These are phyloP conservation scores for Aspergillus chevalieri DNA, from an alignment of 2,329 filamentous ascomycete species.

Conservation along the genomic window DNA sequence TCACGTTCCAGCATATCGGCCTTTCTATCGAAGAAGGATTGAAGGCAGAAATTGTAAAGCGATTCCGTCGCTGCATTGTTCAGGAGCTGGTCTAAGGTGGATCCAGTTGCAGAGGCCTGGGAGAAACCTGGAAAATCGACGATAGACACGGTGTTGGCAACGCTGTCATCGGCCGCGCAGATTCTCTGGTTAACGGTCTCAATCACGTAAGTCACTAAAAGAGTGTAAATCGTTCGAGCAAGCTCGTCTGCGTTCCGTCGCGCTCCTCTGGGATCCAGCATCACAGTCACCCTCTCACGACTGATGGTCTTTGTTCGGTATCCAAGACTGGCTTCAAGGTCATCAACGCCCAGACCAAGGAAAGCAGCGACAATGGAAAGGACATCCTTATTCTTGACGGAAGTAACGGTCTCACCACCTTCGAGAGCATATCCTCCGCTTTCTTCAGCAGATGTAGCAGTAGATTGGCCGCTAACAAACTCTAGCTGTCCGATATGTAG, in stretches of 20 bases:
- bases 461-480: constrained; percentile 76
- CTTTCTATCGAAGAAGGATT: constrained; percentile 93
- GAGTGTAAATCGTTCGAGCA: constrained; percentile 84
- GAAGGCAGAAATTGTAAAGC: constrained; percentile 85
- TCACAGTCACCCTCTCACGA: constrained; percentile 94
- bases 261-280: constrained; percentile 89
- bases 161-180: constrained; percentile 78
- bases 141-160: constrained; percentile 89
- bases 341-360: constrained; percentile 71
- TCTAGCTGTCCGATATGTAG: constrained; percentile 97
- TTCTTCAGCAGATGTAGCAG: constrained; percentile 74
- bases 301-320: constrained; percentile 97
- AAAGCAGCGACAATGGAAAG: constrained; percentile 87
- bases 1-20: constrained; percentile 91
- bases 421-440: constrained; percentile 96
- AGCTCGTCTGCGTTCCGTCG: constrained; percentile 90
- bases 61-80: constrained; percentile 92
- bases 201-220: constrained; percentile 88
- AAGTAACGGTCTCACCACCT: constrained; percentile 76
- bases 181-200: constrained; percentile 86
- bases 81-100: constrained; percentile 81
- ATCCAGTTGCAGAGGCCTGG: constrained; percentile 75
- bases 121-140: constrained; percentile 96
- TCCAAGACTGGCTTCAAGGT: constrained; percentile 80
- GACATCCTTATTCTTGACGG: constrained; percentile 89